These are phyloP conservation scores for Glycine latifolia DNA, from an alignment of 306 rosid genomes.

Conservation along the genomic window DNA sequence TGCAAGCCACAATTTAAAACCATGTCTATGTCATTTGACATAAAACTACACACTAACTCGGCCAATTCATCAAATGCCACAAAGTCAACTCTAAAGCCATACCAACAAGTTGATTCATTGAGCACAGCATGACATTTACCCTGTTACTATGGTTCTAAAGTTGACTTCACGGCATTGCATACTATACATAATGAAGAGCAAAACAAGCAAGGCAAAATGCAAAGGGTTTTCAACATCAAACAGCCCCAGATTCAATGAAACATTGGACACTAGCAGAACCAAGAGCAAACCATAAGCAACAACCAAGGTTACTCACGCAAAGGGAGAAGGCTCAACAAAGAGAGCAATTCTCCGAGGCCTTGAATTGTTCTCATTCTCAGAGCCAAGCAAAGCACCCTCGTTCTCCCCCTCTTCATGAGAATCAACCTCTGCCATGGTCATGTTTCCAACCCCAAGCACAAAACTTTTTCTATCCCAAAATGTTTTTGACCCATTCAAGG, in stretches of 20 bases:
- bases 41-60: slow-evolving; percentile 14
- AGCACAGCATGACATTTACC: background rate
- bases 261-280: background rate
- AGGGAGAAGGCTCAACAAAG: slow-evolving; percentile 98
- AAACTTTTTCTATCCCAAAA: slow-evolving; percentile 44
- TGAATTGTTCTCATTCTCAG: slow-evolving; percentile 58
- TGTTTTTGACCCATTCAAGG: slow-evolving; percentile 36
- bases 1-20: background rate
- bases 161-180: slow-evolving; percentile 28
- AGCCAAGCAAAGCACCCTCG: slow-evolving; percentile 63
- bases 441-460: slow-evolving; percentile 53
- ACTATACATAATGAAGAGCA: background rate
- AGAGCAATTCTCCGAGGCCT: slow-evolving; percentile 96
- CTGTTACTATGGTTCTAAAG: background rate
- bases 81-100: slow-evolving; percentile 24
- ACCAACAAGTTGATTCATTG: background rate
- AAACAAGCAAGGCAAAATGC: background rate
- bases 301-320: slow-evolving; percentile 72
- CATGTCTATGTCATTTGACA: background rate
- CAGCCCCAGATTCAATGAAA: slow-evolving; percentile 11
- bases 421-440: slow-evolving; percentile 63
- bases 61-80: slow-evolving; percentile 40
- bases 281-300: slow-evolving; percentile 12
- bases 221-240: slow-evolving; percentile 29
- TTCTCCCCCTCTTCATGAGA: slow-evolving; percentile 57